These are phyloP conservation scores for Starmerella vitae DNA, from an alignment of 805 yeast genomes.

Conservation along the genomic window DNA sequence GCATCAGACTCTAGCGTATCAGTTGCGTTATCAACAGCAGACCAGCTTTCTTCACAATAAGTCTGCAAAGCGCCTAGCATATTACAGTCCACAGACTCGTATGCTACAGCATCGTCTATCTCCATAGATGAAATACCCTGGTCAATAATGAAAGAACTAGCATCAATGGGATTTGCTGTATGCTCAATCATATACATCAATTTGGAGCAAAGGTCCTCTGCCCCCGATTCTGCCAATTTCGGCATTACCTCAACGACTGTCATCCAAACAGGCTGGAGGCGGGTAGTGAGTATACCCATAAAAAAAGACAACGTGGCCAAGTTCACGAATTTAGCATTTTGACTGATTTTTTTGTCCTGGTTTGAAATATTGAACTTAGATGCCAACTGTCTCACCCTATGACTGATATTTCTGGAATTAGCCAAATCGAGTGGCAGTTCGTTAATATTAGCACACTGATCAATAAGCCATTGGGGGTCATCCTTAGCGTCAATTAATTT, in stretches of 20 bases:
- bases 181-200: conserved; percentile 26
- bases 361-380: conserved; percentile 26
- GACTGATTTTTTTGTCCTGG: conserved; percentile 6
- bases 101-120: neutral
- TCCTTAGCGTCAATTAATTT: neutral
- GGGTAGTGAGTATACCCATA: conserved; percentile 59
- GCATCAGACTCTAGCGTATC: conserved; percentile 3
- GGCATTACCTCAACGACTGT: conserved; percentile 54
- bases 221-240: conserved; percentile 29
- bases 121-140: conserved; percentile 1
- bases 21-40: neutral
- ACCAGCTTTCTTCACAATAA: neutral
- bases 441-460: conserved; percentile 48
- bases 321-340: conserved; percentile 20
- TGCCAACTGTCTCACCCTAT: conserved; percentile 51
- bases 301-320: conserved; percentile 36
- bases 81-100: neutral
- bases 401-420: conserved; percentile 59
- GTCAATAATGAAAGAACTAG: neutral
- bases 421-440: conserved; percentile 55
- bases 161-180: neutral
- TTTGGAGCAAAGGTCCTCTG: conserved; percentile 42
- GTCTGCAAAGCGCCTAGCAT: neutral
- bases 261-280: conserved; percentile 77
- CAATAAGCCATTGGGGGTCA: conserved; percentile 22